Conservation (phyloP, 305 asterid genomes). For the Euphrasia arctica region DNA sequence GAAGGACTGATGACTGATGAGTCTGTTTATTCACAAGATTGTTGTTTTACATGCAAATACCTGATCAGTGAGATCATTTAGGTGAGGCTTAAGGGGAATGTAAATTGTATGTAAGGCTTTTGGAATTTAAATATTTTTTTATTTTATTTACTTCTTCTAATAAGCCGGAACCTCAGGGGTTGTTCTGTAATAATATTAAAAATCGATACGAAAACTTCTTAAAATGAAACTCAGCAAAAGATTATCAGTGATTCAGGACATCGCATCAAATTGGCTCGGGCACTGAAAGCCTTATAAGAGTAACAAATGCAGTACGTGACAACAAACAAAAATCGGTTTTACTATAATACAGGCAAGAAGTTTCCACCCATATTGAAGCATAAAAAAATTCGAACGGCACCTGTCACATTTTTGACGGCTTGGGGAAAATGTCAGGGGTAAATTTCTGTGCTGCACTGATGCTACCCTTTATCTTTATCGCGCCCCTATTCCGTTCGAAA, state of each 20-base stretch:
- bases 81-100: constrained; percentile 1
- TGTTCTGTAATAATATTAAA: not conserved
- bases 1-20: not conserved
- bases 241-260: not conserved
- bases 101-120: constrained; percentile 13
- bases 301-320: not conserved
- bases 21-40: constrained; percentile 22
- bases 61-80: constrained; percentile 8
- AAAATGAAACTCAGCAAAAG: not conserved
- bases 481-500: constrained; percentile 49
- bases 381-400: not conserved
- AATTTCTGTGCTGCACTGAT: constrained; percentile 82
- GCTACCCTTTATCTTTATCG: constrained; percentile 79
- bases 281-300: constrained; percentile 5
- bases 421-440: constrained; percentile 85
- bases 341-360: too few relatives aligned
- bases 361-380: not conserved
- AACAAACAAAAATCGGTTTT: too few relatives aligned
- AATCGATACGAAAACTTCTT: not conserved
- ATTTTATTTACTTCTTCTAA: too few relatives aligned
- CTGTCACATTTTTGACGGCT: constrained; percentile 78
- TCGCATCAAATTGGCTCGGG: not conserved
- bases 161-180: too few relatives aligned
- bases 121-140: constrained; percentile 5
- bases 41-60: constrained; percentile 24